Evolutionary conservation across 73 alveolate species (phyloP).

Genomic region (Symbiodinium natans): DNA sequence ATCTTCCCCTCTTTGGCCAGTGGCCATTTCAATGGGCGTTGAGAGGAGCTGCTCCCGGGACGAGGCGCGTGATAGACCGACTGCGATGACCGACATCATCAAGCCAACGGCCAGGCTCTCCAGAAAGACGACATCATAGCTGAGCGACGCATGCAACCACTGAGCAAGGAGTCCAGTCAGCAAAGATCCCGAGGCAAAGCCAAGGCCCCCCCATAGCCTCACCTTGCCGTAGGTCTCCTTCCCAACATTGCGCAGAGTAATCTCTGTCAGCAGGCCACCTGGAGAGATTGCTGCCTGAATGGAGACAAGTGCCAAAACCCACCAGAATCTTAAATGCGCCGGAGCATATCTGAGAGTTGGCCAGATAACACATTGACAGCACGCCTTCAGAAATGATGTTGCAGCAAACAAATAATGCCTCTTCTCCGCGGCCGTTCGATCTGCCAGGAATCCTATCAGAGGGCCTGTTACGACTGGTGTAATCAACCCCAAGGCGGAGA

Average conservation of each 20-base stretch:
- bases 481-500: slow-evolving; percentile 23
- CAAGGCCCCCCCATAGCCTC: slow-evolving; percentile 90
- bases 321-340: neutral
- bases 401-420: slow-evolving; percentile 56
- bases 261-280: slow-evolving; percentile 75
- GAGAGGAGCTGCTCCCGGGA: neutral
- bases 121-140: slow-evolving; percentile 23
- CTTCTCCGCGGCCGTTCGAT: neutral
- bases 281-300: slow-evolving; percentile 64
- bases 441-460: slow-evolving; percentile 37
- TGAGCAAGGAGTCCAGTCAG: slow-evolving; percentile 58
- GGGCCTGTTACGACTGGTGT: slow-evolving; percentile 61
- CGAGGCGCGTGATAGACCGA: neutral
- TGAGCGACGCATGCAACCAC: neutral
- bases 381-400: neutral
- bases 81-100: neutral
- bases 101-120: slow-evolving; percentile 74
- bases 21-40: neutral
- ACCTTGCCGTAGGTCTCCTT: slow-evolving; percentile 80
- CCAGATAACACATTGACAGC: slow-evolving; percentile 29
- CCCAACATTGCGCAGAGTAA: slow-evolving; percentile 62
- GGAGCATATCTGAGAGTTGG: slow-evolving; percentile 48
- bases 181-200: slow-evolving; percentile 74
- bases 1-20: neutral
- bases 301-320: slow-evolving; percentile 25